A percentile compares a stretch with the other conserved stretches of the same genome.
Evolutionary conservation across 306 rosid species (phyloP).

Genomic region (Alnus rubra): DNA sequence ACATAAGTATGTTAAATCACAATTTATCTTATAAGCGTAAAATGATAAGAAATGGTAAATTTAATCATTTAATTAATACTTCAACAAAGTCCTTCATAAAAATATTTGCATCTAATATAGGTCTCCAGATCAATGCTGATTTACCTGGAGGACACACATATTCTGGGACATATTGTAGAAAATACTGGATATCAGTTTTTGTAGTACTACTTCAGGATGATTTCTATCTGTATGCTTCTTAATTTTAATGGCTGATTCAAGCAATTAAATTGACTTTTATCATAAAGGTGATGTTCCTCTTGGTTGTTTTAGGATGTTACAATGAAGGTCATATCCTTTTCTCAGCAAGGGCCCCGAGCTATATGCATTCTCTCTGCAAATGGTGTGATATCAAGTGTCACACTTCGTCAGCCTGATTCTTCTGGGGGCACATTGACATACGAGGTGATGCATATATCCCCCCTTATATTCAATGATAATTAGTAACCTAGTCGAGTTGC

Average conservation of each 20-base stretch:
- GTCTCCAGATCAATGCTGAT: not conserved
- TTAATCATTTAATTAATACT: too few species aligned
- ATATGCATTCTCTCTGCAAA: constrained; percentile 89
- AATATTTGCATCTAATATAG: not conserved
- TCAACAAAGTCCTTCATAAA: too few species aligned
- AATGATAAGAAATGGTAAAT: too few species aligned
- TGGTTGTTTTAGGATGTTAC: constrained; percentile 72
- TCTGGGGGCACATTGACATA: constrained; percentile 84
- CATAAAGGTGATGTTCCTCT: constrained; percentile 11
- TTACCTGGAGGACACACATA: not conserved
- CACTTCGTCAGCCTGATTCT: constrained; percentile 93
- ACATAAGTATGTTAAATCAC: not conserved
- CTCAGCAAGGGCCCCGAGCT: constrained; percentile 95
- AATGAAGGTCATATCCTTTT: constrained; percentile 95
- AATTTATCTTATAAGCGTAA: too few species aligned
- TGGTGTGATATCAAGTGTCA: constrained; percentile 91
- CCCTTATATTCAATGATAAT: not conserved
- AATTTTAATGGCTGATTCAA: constrained; percentile 17
- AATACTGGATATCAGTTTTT: not conserved
- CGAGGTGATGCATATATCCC: constrained; percentile 53
- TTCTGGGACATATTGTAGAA: not conserved
- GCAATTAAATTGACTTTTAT: constrained; percentile 7
- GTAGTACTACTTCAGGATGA: not conserved
- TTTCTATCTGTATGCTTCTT: constrained; percentile 10
- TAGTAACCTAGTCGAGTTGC: not conserved